Conservation (phyloP, 164 flowering plant species). For the Houttuynia cordata region DNA sequence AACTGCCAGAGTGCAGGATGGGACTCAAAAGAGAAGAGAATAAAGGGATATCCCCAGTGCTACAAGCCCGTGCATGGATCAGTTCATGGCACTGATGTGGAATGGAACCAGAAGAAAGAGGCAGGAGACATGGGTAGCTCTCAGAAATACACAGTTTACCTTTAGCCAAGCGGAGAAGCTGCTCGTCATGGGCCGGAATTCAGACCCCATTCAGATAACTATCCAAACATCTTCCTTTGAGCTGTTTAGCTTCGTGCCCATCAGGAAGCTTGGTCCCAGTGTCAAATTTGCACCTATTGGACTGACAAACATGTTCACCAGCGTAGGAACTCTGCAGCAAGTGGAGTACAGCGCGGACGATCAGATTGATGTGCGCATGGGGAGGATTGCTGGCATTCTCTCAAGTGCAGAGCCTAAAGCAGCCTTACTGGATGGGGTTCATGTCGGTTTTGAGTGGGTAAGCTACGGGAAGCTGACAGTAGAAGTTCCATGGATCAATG, state of each 20-base stretch:
- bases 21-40: conserved; percentile 56
- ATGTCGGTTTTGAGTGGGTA: conserved; percentile 6
- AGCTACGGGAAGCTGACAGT: background rate
- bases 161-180: conserved; percentile 42
- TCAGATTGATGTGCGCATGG: too few relatives aligned
- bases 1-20: conserved; percentile 95
- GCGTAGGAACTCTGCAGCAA: conserved; percentile 5
- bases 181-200: conserved; percentile 15
- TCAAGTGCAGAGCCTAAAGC: conserved; percentile 2
- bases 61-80: conserved; percentile 50
- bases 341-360: conserved; percentile 5
- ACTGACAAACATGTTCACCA: conserved; percentile 12
- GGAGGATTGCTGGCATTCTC: conserved; percentile 11
- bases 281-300: conserved; percentile 8
- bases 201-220: conserved; percentile 28
- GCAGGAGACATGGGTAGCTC: conserved; percentile 33
- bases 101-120: conserved; percentile 62
- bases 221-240: conserved; percentile 63
- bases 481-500: conserved; percentile 11
- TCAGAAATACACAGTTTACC: conserved; percentile 46
- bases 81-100: conserved; percentile 48
- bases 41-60: conserved; percentile 57
- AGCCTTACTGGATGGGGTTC: conserved; percentile 3
- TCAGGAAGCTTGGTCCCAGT: conserved; percentile 1
- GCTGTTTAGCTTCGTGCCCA: conserved; percentile 11